Evolutionary conservation across 805 yeast genomes (phyloP).

Genomic region (Saccharomycopsis selenospora): DNA sequence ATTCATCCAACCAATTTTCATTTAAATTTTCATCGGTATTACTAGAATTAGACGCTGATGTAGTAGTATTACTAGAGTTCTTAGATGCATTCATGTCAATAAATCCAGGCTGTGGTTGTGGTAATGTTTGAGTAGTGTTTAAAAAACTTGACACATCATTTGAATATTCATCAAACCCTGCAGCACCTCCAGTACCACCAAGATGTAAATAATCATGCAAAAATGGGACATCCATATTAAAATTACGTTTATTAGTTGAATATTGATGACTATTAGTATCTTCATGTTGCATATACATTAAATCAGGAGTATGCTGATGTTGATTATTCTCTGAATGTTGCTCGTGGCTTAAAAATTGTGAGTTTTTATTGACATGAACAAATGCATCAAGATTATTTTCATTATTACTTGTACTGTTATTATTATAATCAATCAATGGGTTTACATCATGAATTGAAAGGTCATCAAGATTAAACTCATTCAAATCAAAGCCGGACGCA

Average conservation of each 20-base stretch:
- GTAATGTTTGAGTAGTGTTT: background rate
- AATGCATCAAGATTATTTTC: slow-evolving; percentile 22
- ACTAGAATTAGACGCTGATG: slow-evolving; percentile 21
- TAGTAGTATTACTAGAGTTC: slow-evolving; percentile 1
- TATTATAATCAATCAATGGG: slow-evolving; percentile 25
- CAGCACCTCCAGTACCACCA: slow-evolving; percentile 36
- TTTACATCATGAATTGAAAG: slow-evolving; percentile 18
- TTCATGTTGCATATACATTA: slow-evolving; percentile 20
- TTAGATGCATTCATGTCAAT: background rate
- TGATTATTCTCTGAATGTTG: background rate
- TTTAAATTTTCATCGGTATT: slow-evolving; percentile 16
- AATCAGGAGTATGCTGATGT: background rate
- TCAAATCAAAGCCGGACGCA: slow-evolving; percentile 33
- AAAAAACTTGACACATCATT: slow-evolving; percentile 8
- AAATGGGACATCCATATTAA: slow-evolving; percentile 31
- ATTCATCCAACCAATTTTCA: slow-evolving; percentile 67
- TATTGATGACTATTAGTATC: slow-evolving; percentile 21
- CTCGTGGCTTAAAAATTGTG: background rate
- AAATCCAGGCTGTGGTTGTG: slow-evolving; percentile 16
- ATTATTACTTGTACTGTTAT: slow-evolving; percentile 29
- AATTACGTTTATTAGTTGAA: slow-evolving; percentile 27
- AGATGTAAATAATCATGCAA: slow-evolving; percentile 35
- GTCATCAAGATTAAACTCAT: slow-evolving; percentile 26
- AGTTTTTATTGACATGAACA: background rate
- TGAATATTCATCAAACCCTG: slow-evolving; percentile 28